These are phyloP conservation scores for Ceratocystis diversiconidia DNA, from an alignment of 2,329 filamentous ascomycete genomes.

Conservation along the genomic window DNA sequence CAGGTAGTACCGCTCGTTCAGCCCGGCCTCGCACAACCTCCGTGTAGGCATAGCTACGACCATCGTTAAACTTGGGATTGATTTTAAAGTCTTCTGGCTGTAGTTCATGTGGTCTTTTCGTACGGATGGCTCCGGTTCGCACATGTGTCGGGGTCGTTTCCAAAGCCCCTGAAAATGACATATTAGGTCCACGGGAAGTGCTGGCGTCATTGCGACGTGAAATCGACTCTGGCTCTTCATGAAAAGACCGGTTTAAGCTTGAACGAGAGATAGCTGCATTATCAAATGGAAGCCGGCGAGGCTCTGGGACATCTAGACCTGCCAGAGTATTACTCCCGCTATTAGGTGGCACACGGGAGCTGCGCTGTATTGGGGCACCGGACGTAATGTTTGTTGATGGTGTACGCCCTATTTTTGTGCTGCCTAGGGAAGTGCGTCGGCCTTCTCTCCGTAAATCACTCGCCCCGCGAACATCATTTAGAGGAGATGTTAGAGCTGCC, in stretches of 20 bases:
- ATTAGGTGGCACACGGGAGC: not conserved
- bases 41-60: conserved; percentile 55
- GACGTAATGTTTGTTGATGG: not conserved
- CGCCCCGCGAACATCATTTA: not conserved
- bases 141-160: not conserved
- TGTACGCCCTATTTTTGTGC: not conserved
- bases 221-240: conserved; percentile 8
- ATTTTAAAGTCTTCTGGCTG: conserved; percentile 64
- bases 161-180: conserved; percentile 1
- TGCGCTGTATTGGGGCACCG: not conserved
- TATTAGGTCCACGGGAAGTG: not conserved
- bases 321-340: conserved; percentile 3
- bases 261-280: not conserved
- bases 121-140: conserved; percentile 8
- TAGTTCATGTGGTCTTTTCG: conserved; percentile 34
- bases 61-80: conserved; percentile 58
- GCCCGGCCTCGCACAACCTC: conserved; percentile 60
- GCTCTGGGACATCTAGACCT: conserved; percentile 14
- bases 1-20: conserved; percentile 54
- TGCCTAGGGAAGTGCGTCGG: not conserved
- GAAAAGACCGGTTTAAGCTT: conserved; percentile 3
- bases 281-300: conserved; percentile 14
- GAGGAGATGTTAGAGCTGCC: not conserved
- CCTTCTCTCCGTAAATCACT: not conserved
- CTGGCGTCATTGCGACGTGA: not conserved